Evolutionary conservation across 2,329 filamentous ascomycete genomes (phyloP).

Genomic region (Alternaria sp.): DNA sequence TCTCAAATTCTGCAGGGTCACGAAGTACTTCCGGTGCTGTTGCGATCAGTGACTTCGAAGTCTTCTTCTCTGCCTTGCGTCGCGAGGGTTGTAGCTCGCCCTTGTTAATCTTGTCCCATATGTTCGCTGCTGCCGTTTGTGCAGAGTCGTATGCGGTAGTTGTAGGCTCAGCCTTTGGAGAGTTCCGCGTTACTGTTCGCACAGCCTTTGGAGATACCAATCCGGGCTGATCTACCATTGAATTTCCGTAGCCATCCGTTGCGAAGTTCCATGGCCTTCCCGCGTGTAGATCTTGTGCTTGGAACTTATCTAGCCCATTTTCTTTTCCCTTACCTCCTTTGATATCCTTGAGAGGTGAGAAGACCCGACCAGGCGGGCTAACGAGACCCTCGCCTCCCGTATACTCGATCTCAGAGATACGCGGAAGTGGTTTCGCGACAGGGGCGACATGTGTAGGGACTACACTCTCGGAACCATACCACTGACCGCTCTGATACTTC

Average conservation of each 20-base stretch:
- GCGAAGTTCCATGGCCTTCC: background rate
- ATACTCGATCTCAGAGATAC: background rate
- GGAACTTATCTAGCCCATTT: background rate
- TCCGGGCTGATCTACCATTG: background rate
- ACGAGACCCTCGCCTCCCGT: slow-evolving; percentile 9
- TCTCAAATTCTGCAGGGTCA: background rate
- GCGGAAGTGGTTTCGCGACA: background rate
- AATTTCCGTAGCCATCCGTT: background rate
- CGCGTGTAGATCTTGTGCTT: background rate
- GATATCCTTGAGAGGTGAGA: background rate
- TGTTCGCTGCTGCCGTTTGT: background rate
- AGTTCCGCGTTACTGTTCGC: background rate
- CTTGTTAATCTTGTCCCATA: slow-evolving; percentile 2
- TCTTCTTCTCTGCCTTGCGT: background rate
- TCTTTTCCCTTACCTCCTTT: background rate
- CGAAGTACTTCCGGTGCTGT: background rate
- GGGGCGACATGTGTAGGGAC: background rate
- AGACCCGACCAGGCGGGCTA: background rate
- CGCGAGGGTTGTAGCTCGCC: background rate
- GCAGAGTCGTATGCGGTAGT: background rate
- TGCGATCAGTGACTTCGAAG: background rate
- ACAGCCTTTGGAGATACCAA: background rate
- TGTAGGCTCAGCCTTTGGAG: background rate
- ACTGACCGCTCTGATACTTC: background rate
- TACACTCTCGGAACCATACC: background rate